Evolutionary conservation across 1,284 basidiomycete genomes (phyloP), one percentile per base, ranked within the genome.

Genomic region (Hymenochaete sp.): DNA sequence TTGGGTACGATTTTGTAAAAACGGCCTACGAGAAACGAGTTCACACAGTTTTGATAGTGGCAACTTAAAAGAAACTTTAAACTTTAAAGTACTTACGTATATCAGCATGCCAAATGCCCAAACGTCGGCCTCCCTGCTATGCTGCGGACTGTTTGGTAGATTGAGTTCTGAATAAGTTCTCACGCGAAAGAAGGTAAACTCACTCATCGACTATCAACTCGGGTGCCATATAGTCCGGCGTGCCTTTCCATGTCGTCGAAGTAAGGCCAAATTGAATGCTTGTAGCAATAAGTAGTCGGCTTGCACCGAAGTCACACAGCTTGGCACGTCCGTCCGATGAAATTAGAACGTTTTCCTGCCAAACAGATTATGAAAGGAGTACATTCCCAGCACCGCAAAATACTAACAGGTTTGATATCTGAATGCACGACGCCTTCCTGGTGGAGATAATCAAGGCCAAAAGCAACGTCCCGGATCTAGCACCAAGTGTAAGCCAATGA

Each of bases 291-390:
- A 49, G 13, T 18, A 45, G 21, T 11, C 43, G 47, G 10, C 43
- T 45, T 24, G 45, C 41, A 3, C 47, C 47, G 25, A 45, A 49
- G 27, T 49, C 47, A 7, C 44, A 39, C 11, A 49, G 19, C 11
- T 45, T 36, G 14, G 47, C 43, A 2, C 33, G 43, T 24, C 43
- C 43, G 8, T n/a, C 5, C 10, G 13, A 19, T 14, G 40, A 44
- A 13, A 47, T 36, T 8, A 51, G 19, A n/a, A 51, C 32, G 28
- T 51, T 51, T 26, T 47, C 49, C 45, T 51, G 13, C 5, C 14
- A 35, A n/a, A 19, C 8, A 5, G 21, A 35, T 35, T 31, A 31
- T 31, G 14, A 16, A n/a, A 6, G 6, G 5, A 19, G 14, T 5
- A 35, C 14, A 35, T 35, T 35, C 5, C 21, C 5, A 35, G 5